Evolutionary conservation across 768 basidiomycete species (phyloP).

Genomic region (Leccinum broughii): DNA sequence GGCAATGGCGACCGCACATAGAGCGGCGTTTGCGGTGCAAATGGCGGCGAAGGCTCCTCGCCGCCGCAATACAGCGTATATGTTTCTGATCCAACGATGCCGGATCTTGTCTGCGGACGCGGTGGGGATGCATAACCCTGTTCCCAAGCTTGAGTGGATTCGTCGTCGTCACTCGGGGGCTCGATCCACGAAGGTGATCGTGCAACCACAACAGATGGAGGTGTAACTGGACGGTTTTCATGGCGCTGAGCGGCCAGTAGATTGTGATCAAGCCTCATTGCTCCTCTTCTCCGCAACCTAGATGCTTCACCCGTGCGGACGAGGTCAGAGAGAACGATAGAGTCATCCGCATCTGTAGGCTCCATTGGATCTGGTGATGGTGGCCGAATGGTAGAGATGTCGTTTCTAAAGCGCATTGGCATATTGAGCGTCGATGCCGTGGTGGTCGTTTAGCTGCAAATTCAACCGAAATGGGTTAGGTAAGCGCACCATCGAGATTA

Average conservation of each 20-base stretch:
- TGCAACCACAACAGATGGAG: slow-evolving; percentile 30
- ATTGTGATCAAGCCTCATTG: slow-evolving; percentile 60
- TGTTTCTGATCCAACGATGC: slow-evolving; percentile 17
- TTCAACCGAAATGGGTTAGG: slow-evolving; percentile 7
- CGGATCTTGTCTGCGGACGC: slow-evolving; percentile 22
- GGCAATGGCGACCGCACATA: slow-evolving; percentile 41
- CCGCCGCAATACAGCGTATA: slow-evolving; percentile 46
- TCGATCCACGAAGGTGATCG: slow-evolving; percentile 37
- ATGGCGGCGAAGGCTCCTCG: slow-evolving; percentile 22
- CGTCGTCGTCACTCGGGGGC: slow-evolving; percentile 34
- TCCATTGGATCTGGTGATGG: slow-evolving; percentile 22
- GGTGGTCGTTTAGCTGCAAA: slow-evolving; percentile 26
- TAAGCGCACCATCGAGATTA: slow-evolving; percentile 6
- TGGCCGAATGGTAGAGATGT: slow-evolving; percentile 10
- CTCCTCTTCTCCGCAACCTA: slow-evolving; percentile 69
- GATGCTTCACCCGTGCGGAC: slow-evolving; percentile 75
- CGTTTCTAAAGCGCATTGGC: slow-evolving; percentile 34
- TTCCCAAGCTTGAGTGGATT: slow-evolving; percentile 35
- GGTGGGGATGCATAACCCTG: slow-evolving; percentile 33
- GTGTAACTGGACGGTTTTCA: slow-evolving; percentile 26
- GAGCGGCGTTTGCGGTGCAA: slow-evolving; percentile 9
- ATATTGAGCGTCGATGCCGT: slow-evolving; percentile 23
- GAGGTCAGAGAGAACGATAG: slow-evolving; percentile 72
- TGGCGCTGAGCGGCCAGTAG: slow-evolving; percentile 29
- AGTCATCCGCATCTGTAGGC: slow-evolving; percentile 58